Base-by-base conservation (phyloP, 106 monocot genomes). In the Phalaenopsis equestris region DNA sequence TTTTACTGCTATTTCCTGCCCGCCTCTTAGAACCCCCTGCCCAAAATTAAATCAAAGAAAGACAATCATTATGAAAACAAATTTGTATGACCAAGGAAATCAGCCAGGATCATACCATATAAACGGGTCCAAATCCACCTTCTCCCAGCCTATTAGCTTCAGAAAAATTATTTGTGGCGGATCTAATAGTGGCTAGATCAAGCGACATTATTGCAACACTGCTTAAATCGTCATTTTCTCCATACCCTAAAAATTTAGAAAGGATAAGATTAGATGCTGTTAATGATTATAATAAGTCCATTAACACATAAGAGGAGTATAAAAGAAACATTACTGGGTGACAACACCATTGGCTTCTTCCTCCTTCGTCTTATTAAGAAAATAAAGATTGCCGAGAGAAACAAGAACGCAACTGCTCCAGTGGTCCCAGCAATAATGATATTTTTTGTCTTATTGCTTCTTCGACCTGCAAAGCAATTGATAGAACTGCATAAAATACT, bases 1-100 rank as follows among this genome's bases (percentile, higher is more conserved):
- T 52, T 80, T 80, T 4, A 80, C 80, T 8, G 80, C 80, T 73
- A 80, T 73, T 55, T 80, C 80, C 67, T 80, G 80, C 72, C 73
- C 80, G 23, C 70, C 52, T 56, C 17, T 21, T 3, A 80, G 73
- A 30, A 52, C 73, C 70, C 70, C 80, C 80, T 80, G 80, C 30
- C 36, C 10, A 74, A 42, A 42, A 19, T 45, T 43, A 17, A 45
- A 70, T 37, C 70, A 52, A 52, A 52, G 11, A 52, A 52, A 52
- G 14, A 0, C 30, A 70, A 37, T 39, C 10, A 30, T 1, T 39
- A 19, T 52, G 11, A 14, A 2, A 52, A 11, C 11, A 70, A 37
- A 11, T 21, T n/a, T 41, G n/a, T 17, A 74, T 12, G 12, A 52
- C 30, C 30, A 30, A 30, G 12, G 15, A 52, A 12, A 52, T 52